A percentile compares a stretch with the other conserved stretches of the same genome.
phyloP scores from a whole-genome alignment of 768 basidiomycete species.

The Boletus eberwhitei region DNA sequence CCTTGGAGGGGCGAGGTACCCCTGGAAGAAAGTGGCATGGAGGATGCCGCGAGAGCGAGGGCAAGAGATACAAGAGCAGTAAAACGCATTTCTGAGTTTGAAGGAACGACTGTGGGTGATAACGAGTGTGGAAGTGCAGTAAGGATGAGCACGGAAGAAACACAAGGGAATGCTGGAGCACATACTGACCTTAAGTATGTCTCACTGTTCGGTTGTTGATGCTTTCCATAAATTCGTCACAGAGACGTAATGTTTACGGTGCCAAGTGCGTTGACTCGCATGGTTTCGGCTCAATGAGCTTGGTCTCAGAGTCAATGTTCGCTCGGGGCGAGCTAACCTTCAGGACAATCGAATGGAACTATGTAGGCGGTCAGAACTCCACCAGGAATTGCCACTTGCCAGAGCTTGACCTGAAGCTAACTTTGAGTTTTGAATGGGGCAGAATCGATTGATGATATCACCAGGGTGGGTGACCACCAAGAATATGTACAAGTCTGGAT shows the following conservation, averaged over 20 bases:
- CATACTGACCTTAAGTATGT: neutral
- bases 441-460: neutral
- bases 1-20: too few relatives aligned
- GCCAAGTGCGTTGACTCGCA: neutral
- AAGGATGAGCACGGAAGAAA: neutral
- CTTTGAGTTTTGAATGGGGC: neutral
- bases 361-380: too few relatives aligned
- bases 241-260: neutral
- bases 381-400: too few relatives aligned
- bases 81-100: conserved; percentile 11
- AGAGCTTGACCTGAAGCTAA: neutral
- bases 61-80: conserved; percentile 7
- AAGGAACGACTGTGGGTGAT: neutral
- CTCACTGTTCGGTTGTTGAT: neutral
- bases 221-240: neutral
- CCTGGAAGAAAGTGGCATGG: conserved; percentile 2
- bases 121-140: conserved; percentile 1
- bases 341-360: too few relatives aligned
- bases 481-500: too few relatives aligned
- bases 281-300: neutral
- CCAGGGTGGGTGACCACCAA: too few relatives aligned
- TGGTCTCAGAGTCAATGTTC: neutral
- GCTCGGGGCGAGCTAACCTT: neutral
- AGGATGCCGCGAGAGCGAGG: conserved; percentile 2
- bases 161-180: neutral